A percentile compares a stretch with the other conserved stretches of the same genome.
phyloP scores from a whole-genome alignment of 495 filamentous ascomycete genomes.

The Rostrohypoxylon terebratum region DNA sequence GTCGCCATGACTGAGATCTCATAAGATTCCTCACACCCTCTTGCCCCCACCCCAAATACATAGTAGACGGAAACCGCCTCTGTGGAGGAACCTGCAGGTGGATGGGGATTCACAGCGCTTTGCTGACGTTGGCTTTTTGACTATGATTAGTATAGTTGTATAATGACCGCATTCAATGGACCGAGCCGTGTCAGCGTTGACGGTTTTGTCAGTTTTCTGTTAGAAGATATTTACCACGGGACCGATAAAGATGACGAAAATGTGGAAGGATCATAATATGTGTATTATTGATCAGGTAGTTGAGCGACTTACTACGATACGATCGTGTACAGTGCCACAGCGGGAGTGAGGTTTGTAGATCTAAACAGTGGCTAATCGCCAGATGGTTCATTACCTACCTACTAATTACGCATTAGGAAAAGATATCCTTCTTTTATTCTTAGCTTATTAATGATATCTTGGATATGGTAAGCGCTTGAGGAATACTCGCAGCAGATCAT shows the following conservation, averaged over 20 bases:
- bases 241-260: background rate
- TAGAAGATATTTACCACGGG: background rate
- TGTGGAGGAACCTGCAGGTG: background rate
- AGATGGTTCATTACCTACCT: background rate
- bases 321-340: background rate
- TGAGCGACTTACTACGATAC: conserved; percentile 6
- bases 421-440: conserved; percentile 4
- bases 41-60: background rate
- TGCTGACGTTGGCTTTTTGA: background rate
- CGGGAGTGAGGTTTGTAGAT: conserved; percentile 5
- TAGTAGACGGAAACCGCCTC: background rate
- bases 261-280: background rate
- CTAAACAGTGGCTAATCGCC: conserved; percentile 6
- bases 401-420: conserved; percentile 10
- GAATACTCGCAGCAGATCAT: conserved; percentile 17
- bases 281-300: conserved; percentile 4
- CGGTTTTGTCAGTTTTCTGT: background rate
- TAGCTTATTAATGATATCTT: conserved; percentile 15
- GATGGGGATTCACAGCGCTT: background rate
- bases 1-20: background rate
- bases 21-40: background rate
- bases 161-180: background rate
- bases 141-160: background rate
- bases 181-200: background rate
- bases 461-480: conserved; percentile 5